These are phyloP conservation scores for Ceratonia siliqua DNA, from an alignment of 306 rosid species.

Conservation along the genomic window DNA sequence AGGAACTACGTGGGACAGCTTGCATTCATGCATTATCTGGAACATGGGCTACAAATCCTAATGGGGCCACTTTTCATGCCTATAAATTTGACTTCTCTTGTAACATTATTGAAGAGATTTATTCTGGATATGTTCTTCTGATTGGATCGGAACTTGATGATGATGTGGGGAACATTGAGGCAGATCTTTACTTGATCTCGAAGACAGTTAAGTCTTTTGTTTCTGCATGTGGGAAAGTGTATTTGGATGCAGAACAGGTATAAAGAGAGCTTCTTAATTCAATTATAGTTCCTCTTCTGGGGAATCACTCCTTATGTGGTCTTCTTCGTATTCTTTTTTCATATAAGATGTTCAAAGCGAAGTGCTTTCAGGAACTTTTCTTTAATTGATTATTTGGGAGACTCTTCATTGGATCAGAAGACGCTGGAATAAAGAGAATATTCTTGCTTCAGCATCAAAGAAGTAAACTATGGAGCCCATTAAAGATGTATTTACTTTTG, in stretches of 20 bases:
- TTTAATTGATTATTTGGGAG: conserved; percentile 72
- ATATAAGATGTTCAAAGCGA: conserved; percentile 59
- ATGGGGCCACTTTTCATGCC: conserved; percentile 53
- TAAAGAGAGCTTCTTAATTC: conserved; percentile 9
- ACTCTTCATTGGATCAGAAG: conserved; percentile 48
- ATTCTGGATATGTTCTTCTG: conserved; percentile 63
- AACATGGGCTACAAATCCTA: conserved; percentile 52
- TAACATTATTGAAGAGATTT: conserved; percentile 44
- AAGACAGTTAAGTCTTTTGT: conserved; percentile 58
- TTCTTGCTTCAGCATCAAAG: conserved; percentile 49
- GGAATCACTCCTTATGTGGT: conserved; percentile 17
- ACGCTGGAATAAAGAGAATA: conserved; percentile 43
- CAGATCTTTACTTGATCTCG: conserved; percentile 58
- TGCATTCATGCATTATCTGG: conserved; percentile 50
- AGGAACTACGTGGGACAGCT: conserved; percentile 70
- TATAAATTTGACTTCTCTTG: conserved; percentile 66
- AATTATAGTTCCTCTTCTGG: background rate
- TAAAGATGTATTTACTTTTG: conserved; percentile 60
- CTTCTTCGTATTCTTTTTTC: background rate
- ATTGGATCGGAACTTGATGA: conserved; percentile 59
- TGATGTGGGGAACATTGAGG: conserved; percentile 57
- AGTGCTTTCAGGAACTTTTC: conserved; percentile 67
- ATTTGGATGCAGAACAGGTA: conserved; percentile 66
- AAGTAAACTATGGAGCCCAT: conserved; percentile 50
- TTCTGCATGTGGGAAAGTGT: conserved; percentile 52